These are phyloP conservation scores for Penicillium palitans DNA, from an alignment of 2,329 filamentous ascomycete species.

Conservation along the genomic window DNA sequence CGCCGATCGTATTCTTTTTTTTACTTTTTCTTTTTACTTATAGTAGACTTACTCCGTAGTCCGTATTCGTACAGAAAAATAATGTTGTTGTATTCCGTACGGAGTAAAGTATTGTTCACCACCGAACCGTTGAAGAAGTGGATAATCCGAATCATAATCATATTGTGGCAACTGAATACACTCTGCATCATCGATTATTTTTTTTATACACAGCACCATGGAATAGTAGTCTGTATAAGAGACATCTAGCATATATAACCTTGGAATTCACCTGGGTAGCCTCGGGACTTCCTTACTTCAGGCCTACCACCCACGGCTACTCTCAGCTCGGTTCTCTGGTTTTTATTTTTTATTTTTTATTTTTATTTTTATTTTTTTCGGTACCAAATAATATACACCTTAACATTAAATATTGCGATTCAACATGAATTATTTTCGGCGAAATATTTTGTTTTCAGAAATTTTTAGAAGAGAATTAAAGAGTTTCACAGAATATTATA, in stretches of 20 bases:
- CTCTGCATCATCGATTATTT: constrained; percentile 7
- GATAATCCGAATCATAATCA: background rate
- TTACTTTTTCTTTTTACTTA: background rate
- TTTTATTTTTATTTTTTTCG: background rate
- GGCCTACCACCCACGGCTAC: background rate
- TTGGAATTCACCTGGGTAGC: background rate
- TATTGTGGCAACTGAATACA: constrained; percentile 16
- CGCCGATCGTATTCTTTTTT: constrained; percentile 4
- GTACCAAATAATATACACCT: background rate
- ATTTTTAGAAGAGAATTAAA: background rate
- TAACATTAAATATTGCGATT: background rate
- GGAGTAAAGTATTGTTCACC: background rate
- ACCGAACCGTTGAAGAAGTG: background rate
- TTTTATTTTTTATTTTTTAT: no score
- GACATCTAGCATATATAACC: background rate
- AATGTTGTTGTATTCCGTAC: no score
- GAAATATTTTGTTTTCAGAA: background rate
- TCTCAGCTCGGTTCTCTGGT: background rate
- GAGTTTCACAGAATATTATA: background rate
- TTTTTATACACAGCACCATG: background rate
- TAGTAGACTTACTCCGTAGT: background rate
- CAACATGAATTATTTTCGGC: background rate
- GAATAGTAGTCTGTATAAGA: background rate
- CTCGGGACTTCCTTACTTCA: background rate
- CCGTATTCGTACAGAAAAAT: background rate